Base-by-base conservation (phyloP, 768 basidiomycete species). In the Suillus lakei region DNA sequence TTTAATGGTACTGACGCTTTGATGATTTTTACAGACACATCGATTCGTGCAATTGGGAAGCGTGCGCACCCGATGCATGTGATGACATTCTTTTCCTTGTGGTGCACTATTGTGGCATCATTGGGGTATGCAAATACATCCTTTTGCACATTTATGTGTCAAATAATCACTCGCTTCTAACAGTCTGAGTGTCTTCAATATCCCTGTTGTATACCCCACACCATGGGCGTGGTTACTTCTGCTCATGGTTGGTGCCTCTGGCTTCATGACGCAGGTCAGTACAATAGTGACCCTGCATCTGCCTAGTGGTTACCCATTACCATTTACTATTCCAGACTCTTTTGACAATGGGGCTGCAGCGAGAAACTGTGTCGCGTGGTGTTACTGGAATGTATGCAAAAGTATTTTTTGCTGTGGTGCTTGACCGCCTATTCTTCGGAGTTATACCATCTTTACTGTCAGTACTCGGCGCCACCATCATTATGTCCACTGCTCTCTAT, bases 1-100 rank as follows among this genome's bases (percentile, higher is more conserved):
- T n/a, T n/a, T n/a, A n/a, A n/a, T 39, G 10, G 12, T 39, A 13
- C 10, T 39, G 38, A 39, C 12, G 12, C 12, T 39, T 13, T 39
- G 13, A 39, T 39, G 10, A 13, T 39, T 39, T n/a, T 39, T 12
- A 13, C 61, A 87, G 86, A 83, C 66, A 82, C 82, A 0, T 74
- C 79, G 3, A 82, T 89, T 30, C 86, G 92, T 13, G 85, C 85
- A 1, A 91, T 95, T 39, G 93, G 94, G 0, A 88, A 84, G 64
- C 83, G 89, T 4, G 92, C 92, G 1, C 89, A 91, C 69, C 81
- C 93, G 1, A 74, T 94, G 63, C 93, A 96, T 72, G 81, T 85
- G 2, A 82, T 95, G 69, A 76, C 83, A 0, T 92, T 86, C 61
- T 94, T 91, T 74, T 86, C 89, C 1, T 74, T 83, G 10, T 80